Percentiles rank a stretch among this genome's conserved stretches.
These are phyloP conservation scores for Zymoseptoria ardabiliae DNA, from an alignment of 2,329 filamentous ascomycete genomes.

Conservation along the genomic window DNA sequence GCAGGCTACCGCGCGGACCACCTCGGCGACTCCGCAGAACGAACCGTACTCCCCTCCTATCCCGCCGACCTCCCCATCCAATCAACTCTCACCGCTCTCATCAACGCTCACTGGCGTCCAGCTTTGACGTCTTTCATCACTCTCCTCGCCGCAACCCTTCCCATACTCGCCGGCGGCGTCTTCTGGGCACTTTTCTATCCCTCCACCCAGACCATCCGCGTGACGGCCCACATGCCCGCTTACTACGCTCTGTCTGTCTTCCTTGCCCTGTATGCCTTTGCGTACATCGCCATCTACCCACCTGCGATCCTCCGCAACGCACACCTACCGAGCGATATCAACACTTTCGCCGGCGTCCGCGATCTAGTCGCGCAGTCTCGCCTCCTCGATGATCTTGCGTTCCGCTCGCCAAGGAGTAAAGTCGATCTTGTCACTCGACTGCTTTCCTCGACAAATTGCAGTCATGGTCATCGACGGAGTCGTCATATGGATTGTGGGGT, in stretches of 20 bases:
- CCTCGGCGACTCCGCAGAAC: conserved; percentile 55
- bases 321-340: conserved; percentile 50
- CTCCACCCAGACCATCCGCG: conserved; percentile 45
- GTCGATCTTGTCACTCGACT: conserved; percentile 62
- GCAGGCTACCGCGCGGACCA: conserved; percentile 17
- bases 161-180: conserved; percentile 60
- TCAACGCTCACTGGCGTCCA: conserved; percentile 58
- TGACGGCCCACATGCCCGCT: conserved; percentile 65
- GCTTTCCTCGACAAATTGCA: conserved; percentile 42
- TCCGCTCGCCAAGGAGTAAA: conserved; percentile 60
- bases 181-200: conserved; percentile 65
- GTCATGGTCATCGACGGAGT: conserved; percentile 38
- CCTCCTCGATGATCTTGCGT: conserved; percentile 63
- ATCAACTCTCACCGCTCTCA: conserved; percentile 49
- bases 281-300: conserved; percentile 44
- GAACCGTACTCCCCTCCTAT: conserved; percentile 64
- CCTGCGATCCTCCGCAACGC: conserved; percentile 37
- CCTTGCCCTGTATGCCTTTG: conserved; percentile 61
- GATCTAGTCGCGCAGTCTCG: conserved; percentile 69
- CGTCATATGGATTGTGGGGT: background rate
- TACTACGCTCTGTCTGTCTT: conserved; percentile 68
- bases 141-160: conserved; percentile 54
- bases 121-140: conserved; percentile 55
- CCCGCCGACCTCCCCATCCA: conserved; percentile 58
- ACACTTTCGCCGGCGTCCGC: conserved; percentile 67